Conservation (phyloP, 2,329 filamentous ascomycete genomes). For the Graphilbum fragrans region DNA sequence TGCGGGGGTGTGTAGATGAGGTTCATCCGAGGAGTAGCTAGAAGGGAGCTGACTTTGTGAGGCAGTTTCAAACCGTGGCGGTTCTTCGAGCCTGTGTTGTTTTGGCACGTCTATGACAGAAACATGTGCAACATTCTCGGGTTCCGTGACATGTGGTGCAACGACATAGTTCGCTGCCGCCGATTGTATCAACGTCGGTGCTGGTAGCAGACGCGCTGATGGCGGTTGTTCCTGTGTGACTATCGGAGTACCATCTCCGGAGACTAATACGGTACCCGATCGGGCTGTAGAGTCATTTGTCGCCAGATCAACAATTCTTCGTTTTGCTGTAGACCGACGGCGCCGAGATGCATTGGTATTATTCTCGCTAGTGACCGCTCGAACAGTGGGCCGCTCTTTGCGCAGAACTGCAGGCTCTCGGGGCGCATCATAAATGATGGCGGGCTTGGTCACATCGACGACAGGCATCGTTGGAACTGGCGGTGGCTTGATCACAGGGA, state of each 20-base stretch:
- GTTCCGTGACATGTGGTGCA: too few relatives aligned
- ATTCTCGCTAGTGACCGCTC: conserved; percentile 43
- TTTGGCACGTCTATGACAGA: too few relatives aligned
- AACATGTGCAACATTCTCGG: too few relatives aligned
- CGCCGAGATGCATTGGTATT: conserved; percentile 48
- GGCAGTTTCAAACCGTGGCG: too few relatives aligned
- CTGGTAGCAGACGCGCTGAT: too few relatives aligned
- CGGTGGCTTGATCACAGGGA: conserved; percentile 65
- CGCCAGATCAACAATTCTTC: conserved; percentile 53
- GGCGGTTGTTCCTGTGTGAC: neutral
- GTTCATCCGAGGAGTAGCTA: conserved; percentile 18
- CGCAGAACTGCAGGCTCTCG: conserved; percentile 40
- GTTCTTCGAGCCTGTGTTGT: too few relatives aligned
- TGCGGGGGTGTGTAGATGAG: neutral
- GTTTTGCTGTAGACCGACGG: conserved; percentile 41
- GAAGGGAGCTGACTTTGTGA: conserved; percentile 15
- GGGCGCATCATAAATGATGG: conserved; percentile 40
- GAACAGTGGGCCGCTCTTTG: conserved; percentile 45
- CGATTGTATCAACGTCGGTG: neutral
- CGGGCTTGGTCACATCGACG: conserved; percentile 56
- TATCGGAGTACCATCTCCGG: neutral
- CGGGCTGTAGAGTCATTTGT: conserved; percentile 27
- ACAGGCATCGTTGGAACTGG: conserved; percentile 45
- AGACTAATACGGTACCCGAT: neutral
- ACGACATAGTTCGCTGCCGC: neutral